A percentile compares a stretch with the other conserved stretches of the same genome.
Conservation (phyloP, 805 yeast species). For the Diddensiella transvaalensis region DNA sequence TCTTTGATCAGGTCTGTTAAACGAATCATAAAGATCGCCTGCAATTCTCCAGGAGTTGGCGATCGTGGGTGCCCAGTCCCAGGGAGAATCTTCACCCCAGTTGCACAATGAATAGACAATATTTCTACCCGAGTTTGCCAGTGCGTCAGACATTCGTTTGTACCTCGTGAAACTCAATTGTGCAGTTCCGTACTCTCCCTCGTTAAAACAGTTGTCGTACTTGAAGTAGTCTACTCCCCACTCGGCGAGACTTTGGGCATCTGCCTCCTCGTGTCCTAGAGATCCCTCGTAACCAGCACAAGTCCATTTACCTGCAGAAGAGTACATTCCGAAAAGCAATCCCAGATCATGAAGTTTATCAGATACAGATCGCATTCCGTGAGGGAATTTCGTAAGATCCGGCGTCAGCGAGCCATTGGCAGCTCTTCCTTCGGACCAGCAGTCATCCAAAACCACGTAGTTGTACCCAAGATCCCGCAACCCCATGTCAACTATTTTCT, state of each 20-base stretch:
- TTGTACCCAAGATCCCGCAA: constrained; percentile 31
- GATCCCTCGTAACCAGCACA: constrained; percentile 35
- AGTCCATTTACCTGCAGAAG: constrained; percentile 34
- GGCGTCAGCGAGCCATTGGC: constrained; percentile 22
- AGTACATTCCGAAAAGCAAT: constrained; percentile 34
- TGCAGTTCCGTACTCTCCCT: constrained; percentile 31
- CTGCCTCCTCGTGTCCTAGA: constrained; percentile 29
- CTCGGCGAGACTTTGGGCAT: constrained; percentile 31
- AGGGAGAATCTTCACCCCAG: constrained; percentile 35
- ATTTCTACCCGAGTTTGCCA: constrained; percentile 30
- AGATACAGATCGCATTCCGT: constrained; percentile 28
- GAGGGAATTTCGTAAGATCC: constrained; percentile 29
- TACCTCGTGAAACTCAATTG: constrained; percentile 29
- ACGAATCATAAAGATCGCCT: constrained; percentile 29
- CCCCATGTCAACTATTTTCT: constrained; percentile 26
- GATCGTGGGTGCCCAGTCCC: constrained; percentile 32
- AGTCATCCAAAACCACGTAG: constrained; percentile 34
- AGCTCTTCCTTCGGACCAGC: constrained; percentile 29
- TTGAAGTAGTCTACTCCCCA: constrained; percentile 34
- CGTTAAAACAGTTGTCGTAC: constrained; percentile 34
- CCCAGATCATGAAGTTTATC: constrained; percentile 29
- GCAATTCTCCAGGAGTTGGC: constrained; percentile 34
- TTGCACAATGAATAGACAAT: constrained; percentile 33
- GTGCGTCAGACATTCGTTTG: constrained; percentile 31
- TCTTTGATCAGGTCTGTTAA: constrained; percentile 24